Evolutionary conservation across 1,284 basidiomycete genomes (phyloP), one percentile per base, ranked within the genome.

Genomic region (Fomitopsis pinicola): DNA sequence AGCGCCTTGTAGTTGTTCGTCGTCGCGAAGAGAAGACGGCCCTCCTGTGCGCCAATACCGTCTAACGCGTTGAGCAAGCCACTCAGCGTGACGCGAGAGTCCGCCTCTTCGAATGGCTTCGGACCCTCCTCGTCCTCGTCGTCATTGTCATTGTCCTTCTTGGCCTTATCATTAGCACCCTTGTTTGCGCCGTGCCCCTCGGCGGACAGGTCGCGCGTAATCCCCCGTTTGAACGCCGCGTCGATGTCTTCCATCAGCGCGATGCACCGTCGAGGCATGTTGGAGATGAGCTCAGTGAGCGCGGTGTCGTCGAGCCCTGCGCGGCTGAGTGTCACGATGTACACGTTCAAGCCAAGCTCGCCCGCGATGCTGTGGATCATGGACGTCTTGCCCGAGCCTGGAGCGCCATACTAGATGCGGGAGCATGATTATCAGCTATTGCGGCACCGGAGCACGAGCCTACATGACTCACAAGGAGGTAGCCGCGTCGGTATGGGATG

Each of bases 241-340:
- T 92, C 89, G 61, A 92, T 87, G 68, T 91, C 91, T 73, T 94
- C 91, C 82, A 94, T 89, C 22, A 94, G 76, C 0, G 88, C 85
- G 60, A 94, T 87, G 65, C 86, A 89, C 64, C 82, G 79, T 57
- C 84, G 79, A 50, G 91, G 90, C 2, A 93, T 80, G 7, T 82
- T 78, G 7, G 82, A 80, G 62, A 92, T 84, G 44, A 92, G 76
- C 30, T 83, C 78, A 52, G 76, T 79, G 28, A 94, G 80, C 6
- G 75, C 70, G 0, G 78, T 76, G 69, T 94, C 92, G 69, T 92
- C 89, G 61, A 94, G 72, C 12, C 85, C 86, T 5, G 77, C 71
- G 22, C 84, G 81, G 2, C 89, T 86, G 19, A 94, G 80, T 0
- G 88, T 87, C 46, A 94, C 72, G 53, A 91, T 83, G 71, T 89